Evolutionary conservation across 1,139 yeast species (phyloP), one percentile per base, ranked within the genome.

Genomic region (Meyerozyma elateridarum): DNA sequence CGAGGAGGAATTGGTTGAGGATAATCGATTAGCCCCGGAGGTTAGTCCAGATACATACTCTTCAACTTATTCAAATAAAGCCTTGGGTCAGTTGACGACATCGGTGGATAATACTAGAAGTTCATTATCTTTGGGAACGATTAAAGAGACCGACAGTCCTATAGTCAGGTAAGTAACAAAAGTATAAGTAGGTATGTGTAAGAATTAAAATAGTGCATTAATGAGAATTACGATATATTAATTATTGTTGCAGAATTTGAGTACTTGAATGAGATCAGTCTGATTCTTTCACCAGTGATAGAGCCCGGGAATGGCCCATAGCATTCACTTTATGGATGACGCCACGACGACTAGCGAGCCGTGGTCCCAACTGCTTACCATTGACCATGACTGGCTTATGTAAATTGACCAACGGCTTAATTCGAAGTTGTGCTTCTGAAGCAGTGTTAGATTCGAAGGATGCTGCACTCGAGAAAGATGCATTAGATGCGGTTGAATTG

Each of bases 391-490:
- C n/a, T n/a, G 5, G 13, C 14, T 15, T 8, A n/a, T 5, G 15
- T 16, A 4, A 9, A 9, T 18, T 7, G 20, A 18, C n/a, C n/a
- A n/a, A n/a, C 17, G 45, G 45, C 22, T 48, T 53, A 30, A 53
- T 25, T 19, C 32, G 38, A 8, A 55, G 25, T 26, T 52, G 56
- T 1, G 39, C 24, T 11, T 45, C 51, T 22, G 50, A 45, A 3
- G 44, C 36, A 4, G 41, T 42, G 9, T 37, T 39, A 28, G 52
- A 48, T 9, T 45, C 48, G 31, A 20, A 48, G 2, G 58, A 53
- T 3, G 48, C 46, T 15, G 42, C 35, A 32, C 52, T 49, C 19
- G 35, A 36, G 4, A 35, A 34, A 2, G 31, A 30, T 13, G 27
- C 33, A 8, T 32, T 31, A 4, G 29, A 19, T 6, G 37, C 34